A percentile compares a stretch with the other conserved stretches of the same genome.
These are phyloP conservation scores for Quercus ilex DNA, from an alignment of 306 rosid species.

Conservation along the genomic window DNA sequence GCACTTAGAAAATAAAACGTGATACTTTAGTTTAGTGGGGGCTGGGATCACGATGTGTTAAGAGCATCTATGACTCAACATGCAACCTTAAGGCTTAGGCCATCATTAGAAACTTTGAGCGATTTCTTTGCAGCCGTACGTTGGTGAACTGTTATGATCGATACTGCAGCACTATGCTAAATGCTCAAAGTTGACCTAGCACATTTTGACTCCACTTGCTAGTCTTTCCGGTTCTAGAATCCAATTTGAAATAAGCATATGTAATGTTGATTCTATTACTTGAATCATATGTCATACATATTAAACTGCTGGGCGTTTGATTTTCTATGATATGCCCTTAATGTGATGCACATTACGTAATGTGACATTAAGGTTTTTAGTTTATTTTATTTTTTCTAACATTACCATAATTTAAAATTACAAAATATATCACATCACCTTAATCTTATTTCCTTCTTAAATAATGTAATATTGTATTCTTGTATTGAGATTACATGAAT, in stretches of 20 bases:
- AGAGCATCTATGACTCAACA: background rate
- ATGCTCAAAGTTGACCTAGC: background rate
- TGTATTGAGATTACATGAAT: too few relatives aligned
- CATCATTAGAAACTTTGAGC: background rate
- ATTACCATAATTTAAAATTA: too few relatives aligned
- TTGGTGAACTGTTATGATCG: background rate
- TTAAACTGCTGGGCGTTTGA: background rate
- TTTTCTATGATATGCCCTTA: accelerated
- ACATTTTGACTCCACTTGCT: background rate
- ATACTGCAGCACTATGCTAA: background rate
- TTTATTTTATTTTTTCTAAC: too few relatives aligned
- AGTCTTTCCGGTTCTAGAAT: background rate
- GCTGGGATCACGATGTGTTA: background rate
- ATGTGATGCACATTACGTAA: too few relatives aligned
- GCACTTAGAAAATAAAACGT: too few relatives aligned
- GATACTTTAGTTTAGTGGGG: background rate
- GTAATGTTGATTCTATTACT: background rate
- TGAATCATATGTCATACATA: background rate
- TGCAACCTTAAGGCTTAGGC: background rate
- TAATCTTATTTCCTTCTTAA: too few relatives aligned
- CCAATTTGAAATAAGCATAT: background rate
- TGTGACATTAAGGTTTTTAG: too few relatives aligned
- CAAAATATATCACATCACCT: too few relatives aligned
- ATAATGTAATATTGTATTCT: too few relatives aligned
- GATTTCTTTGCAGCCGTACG: background rate